Conservation (phyloP, 2,329 filamentous ascomycete species). For the Fusarium tjaetaba region DNA sequence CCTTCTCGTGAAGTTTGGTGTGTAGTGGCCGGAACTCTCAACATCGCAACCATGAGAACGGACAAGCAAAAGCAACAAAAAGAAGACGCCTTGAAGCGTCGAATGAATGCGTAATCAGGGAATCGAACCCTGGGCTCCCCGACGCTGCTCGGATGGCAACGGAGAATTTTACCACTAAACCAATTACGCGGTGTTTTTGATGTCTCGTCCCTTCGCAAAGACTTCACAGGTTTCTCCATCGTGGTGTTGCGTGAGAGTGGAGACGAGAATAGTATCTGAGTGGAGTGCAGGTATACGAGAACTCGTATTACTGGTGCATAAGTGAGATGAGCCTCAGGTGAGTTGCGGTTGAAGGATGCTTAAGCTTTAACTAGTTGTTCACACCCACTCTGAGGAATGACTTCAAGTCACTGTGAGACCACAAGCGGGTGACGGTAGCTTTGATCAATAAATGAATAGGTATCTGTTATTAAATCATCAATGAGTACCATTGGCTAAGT, state of each 20-base stretch:
- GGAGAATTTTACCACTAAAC: conserved; percentile 4
- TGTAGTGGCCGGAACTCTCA: neutral
- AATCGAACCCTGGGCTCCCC: neutral
- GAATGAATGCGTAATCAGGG: neutral
- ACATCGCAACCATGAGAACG: neutral
- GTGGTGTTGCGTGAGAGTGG: neutral
- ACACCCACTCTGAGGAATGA: too few relatives aligned
- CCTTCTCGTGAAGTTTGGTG: neutral
- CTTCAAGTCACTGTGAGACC: rapidly evolving
- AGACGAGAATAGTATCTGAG: neutral
- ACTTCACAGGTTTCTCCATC: neutral
- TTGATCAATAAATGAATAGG: neutral
- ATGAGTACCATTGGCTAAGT: neutral
- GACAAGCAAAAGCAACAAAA: neutral
- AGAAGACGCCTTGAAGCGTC: neutral
- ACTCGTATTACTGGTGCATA: neutral
- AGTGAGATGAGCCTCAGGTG: neutral
- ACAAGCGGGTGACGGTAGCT: rapidly evolving
- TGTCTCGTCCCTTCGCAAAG: neutral
- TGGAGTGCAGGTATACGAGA: neutral
- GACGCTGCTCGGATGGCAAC: neutral
- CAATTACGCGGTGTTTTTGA: neutral
- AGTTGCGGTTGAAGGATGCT: neutral
- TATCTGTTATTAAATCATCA: neutral
- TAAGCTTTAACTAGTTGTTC: neutral